These are phyloP conservation scores for Tricholoma sp. DNA, from an alignment of 768 basidiomycete species.

Conservation along the genomic window DNA sequence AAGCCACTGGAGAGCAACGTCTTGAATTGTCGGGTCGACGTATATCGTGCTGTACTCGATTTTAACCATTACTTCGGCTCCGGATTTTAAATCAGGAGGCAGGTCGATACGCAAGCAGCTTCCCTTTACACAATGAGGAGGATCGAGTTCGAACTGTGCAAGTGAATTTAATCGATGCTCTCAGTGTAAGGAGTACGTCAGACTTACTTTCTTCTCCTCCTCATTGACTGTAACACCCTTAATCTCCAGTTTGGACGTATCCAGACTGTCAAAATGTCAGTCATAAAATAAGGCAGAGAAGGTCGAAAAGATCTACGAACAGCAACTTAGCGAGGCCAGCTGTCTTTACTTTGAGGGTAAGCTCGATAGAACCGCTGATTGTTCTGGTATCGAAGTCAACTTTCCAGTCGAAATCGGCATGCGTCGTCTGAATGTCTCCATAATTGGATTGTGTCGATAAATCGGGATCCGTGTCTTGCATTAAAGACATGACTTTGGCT, in stretches of 20 bases:
- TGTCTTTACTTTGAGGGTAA: neutral
- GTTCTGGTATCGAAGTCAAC: neutral
- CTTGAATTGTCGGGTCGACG: neutral
- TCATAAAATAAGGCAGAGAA: neutral
- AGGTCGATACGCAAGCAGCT: neutral
- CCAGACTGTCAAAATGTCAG: neutral
- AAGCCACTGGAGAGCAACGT: neutral
- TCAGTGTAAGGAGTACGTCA: neutral
- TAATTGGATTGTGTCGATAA: neutral
- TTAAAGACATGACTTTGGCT: neutral
- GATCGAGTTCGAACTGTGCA: neutral
- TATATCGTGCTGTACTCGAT: neutral
- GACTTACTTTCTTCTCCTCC: neutral
- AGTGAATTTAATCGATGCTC: neutral
- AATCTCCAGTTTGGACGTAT: neutral
- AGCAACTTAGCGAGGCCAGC: neutral
- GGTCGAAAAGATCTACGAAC: neutral
- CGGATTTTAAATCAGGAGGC: neutral
- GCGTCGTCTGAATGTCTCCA: neutral
- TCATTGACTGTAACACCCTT: neutral
- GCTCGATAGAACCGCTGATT: neutral
- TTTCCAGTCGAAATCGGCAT: neutral
- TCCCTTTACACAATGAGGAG: neutral
- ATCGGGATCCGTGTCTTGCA: neutral
- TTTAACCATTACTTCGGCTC: neutral